Evolutionary conservation across 768 basidiomycete species (phyloP), one percentile per base, ranked within the genome.

Genomic region (Suillus decipiens): DNA sequence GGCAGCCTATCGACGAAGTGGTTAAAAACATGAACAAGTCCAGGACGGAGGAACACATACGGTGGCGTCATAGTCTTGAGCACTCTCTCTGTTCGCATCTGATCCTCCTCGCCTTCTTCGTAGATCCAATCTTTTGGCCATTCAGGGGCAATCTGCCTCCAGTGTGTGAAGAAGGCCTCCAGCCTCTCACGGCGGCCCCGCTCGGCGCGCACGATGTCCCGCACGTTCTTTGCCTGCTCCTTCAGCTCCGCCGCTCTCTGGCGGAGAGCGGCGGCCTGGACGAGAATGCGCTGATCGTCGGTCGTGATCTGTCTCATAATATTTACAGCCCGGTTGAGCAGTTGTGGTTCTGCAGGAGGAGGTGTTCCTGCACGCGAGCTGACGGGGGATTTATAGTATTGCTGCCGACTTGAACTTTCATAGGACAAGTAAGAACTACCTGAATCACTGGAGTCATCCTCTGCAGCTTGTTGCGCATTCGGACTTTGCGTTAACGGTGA

Each of bases 101-200:
- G 54, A 5, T 56, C 22, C 36, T 56, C 36, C 22, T 56, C 36
- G 54, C 54, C 48, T 19, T 63, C 57, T 45, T 60, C 65, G 36
- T 63, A 72, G 28, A 74, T 8, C 74, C 74, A 74, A 24, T 62
- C 15, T 24, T 64, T 68, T 47, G 69, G 66, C 72, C 75, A 73
- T 3, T 6, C 45, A 2, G 68, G 66, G 6, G 66, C 65, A 8
- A 64, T 69, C 39, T 76, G 64, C 22, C 66, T 65, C 73, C 75
- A 76, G 41, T 76, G 68, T 31, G 65, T 64, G 48, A 71, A 76
- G 34, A 65, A 75, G 8, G 63, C 34, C 28, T 75, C 69, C 68
- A 76, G 69, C 19, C 73, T 62, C 48, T 66, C 70, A 59, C 71
- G 63, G 10, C 73, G 64, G 7, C 66, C 72, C 33, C 19, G 60